Percentiles rank a stretch among this genome's conserved stretches.
phyloP scores from a whole-genome alignment of 257 asterid species.

The Eucommia ulmoides region DNA sequence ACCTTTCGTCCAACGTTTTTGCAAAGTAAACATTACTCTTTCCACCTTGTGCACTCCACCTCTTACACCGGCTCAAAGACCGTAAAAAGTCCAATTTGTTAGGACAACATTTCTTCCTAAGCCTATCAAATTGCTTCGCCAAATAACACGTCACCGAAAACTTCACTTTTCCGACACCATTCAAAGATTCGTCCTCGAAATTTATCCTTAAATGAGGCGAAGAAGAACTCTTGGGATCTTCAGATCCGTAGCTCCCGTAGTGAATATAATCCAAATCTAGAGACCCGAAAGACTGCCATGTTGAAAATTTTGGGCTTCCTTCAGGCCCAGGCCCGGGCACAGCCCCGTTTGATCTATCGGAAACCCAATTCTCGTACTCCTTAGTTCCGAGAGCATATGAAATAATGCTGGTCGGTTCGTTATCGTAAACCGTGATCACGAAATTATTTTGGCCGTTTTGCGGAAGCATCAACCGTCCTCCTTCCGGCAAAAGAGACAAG shows the following conservation, averaged over 20 bases:
- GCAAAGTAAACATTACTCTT: slow-evolving; percentile 95
- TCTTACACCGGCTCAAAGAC: slow-evolving; percentile 73
- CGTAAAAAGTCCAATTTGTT: slow-evolving; percentile 54
- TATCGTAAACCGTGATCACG: slow-evolving; percentile 52
- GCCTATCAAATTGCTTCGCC: slow-evolving; percentile 71
- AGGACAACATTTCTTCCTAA: slow-evolving; percentile 72
- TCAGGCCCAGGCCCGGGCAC: no score
- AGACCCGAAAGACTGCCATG: slow-evolving; percentile 64
- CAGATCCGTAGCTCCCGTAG: slow-evolving; percentile 40
- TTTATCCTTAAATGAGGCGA: slow-evolving; percentile 71
- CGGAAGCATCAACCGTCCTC: slow-evolving; percentile 59
- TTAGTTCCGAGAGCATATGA: slow-evolving; percentile 63
- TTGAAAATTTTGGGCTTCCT: slow-evolving; percentile 35
- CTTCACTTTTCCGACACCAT: slow-evolving; percentile 39
- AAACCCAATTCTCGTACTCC: slow-evolving; percentile 50
- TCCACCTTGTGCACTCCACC: slow-evolving; percentile 97
- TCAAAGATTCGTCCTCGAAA: slow-evolving; percentile 53
- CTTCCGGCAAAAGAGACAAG: slow-evolving; percentile 52
- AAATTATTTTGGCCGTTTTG: slow-evolving; percentile 35
- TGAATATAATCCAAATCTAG: slow-evolving; percentile 49
- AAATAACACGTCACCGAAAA: slow-evolving; percentile 81
- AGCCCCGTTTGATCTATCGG: slow-evolving; percentile 24
- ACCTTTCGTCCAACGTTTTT: slow-evolving; percentile 73
- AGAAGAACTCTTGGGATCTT: slow-evolving; percentile 39
- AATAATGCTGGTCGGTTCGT: slow-evolving; percentile 86